These are phyloP conservation scores for Lophiostoma macrostomum DNA, from an alignment of 495 filamentous ascomycete genomes.

Conservation along the genomic window DNA sequence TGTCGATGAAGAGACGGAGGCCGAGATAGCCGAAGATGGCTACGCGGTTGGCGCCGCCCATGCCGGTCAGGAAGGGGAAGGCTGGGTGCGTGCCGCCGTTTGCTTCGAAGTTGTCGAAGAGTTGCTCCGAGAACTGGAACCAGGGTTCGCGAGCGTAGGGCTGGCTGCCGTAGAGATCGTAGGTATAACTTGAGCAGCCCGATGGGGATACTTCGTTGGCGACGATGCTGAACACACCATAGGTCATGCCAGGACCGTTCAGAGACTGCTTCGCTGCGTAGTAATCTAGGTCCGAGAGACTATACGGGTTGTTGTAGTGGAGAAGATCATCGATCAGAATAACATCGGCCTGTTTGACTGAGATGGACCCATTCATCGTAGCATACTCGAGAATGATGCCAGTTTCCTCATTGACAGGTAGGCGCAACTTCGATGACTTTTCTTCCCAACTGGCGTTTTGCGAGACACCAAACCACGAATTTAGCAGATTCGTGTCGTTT, in stretches of 20 bases:
- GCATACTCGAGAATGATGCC: constrained; percentile 68
- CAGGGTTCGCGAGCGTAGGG: constrained; percentile 56
- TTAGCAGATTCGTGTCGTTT: constrained; percentile 56
- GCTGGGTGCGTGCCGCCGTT: constrained; percentile 69
- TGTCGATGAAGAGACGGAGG: constrained; percentile 53
- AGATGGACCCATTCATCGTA: constrained; percentile 59
- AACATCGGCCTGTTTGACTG: constrained; percentile 65
- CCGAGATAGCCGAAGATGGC: constrained; percentile 61
- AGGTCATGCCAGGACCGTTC: constrained; percentile 66
- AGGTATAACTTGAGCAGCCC: constrained; percentile 63
- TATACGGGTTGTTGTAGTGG: constrained; percentile 55
- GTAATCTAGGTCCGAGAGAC: constrained; percentile 58
- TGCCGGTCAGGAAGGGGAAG: constrained; percentile 65
- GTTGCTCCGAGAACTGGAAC: constrained; percentile 67
- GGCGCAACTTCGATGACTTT: constrained; percentile 38
- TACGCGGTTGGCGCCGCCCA: constrained; percentile 62
- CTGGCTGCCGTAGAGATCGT: constrained; percentile 54
- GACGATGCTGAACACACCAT: constrained; percentile 61
- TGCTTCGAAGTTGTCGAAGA: constrained; percentile 58
- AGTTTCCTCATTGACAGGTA: constrained; percentile 41
- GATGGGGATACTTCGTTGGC: constrained; percentile 57
- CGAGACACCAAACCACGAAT: constrained; percentile 53
- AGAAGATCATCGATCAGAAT: constrained; percentile 60
- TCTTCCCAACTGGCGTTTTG: constrained; percentile 43
- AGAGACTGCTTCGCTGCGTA: constrained; percentile 63